Conservation (phyloP, 2,329 filamentous ascomycete genomes). For the Paraphaeosphaeria sporulosa region DNA sequence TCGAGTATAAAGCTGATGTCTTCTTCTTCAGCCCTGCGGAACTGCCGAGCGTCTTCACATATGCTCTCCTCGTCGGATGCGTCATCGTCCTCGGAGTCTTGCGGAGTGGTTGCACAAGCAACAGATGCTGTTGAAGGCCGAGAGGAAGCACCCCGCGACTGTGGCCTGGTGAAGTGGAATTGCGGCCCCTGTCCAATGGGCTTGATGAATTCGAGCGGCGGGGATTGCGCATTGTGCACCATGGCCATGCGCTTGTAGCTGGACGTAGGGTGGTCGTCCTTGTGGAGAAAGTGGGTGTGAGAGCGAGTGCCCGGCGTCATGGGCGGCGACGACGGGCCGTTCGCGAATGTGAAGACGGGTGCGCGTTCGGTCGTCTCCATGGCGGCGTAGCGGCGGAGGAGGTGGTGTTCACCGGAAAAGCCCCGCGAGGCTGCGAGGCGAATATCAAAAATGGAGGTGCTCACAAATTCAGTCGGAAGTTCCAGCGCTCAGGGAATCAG, state of each 20-base stretch:
- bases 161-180: conserved; percentile 48
- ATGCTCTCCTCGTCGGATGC: conserved; percentile 39
- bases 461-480: conserved; percentile 27
- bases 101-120: conserved; percentile 39
- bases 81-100: conserved; percentile 39
- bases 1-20: conserved; percentile 50
- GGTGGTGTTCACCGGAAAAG: conserved; percentile 37
- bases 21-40: conserved; percentile 37
- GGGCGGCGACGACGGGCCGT: conserved; percentile 47
- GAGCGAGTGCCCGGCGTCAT: conserved; percentile 43
- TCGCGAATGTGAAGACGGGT: conserved; percentile 37
- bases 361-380: conserved; percentile 44
- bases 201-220: conserved; percentile 47
- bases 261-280: conserved; percentile 42
- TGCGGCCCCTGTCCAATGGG: conserved; percentile 45
- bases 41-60: conserved; percentile 31
- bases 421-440: conserved; percentile 41
- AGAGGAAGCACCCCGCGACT: conserved; percentile 44
- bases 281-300: conserved; percentile 38
- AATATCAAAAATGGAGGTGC: conserved; percentile 41
- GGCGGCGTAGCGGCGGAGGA: conserved; percentile 21
- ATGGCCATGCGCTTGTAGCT: conserved; percentile 44
- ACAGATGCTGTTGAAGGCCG: conserved; percentile 49
- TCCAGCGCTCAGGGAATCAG: conserved; percentile 42
- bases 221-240: conserved; percentile 41